These are phyloP conservation scores for Diaporthe aspalathi DNA, from an alignment of 2,329 filamentous ascomycete genomes.

Conservation along the genomic window DNA sequence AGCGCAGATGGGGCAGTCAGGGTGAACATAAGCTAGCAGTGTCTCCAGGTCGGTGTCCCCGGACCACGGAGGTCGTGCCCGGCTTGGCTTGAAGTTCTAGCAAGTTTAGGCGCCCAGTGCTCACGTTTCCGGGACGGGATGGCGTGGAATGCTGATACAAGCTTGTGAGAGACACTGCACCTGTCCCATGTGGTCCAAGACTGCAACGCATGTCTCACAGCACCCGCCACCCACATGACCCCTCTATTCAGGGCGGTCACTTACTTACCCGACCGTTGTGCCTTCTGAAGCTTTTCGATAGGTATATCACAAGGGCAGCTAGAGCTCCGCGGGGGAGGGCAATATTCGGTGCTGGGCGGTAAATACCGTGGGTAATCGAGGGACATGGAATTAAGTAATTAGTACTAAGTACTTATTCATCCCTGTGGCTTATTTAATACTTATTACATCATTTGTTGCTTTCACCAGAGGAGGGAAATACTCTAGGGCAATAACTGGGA, in stretches of 20 bases:
- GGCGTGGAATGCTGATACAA: constrained; percentile 12
- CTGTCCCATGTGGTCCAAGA: not conserved
- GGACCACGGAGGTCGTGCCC: not conserved
- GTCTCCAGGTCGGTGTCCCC: too few relatives aligned
- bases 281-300: not conserved
- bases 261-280: too few relatives aligned
- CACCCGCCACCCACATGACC: not conserved
- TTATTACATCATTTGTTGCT: too few relatives aligned
- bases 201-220: not conserved
- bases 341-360: too few relatives aligned
- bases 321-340: too few relatives aligned
- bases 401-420: too few relatives aligned
- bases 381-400: too few relatives aligned
- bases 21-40: not conserved
- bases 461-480: too few relatives aligned
- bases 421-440: too few relatives aligned
- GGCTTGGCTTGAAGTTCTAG: too few relatives aligned
- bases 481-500: too few relatives aligned
- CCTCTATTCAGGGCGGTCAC: constrained; percentile 7
- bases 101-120: not conserved
- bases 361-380: too few relatives aligned
- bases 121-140: not conserved
- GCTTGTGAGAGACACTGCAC: not conserved
- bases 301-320: not conserved
- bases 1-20: not conserved